Conservation (phyloP, 768 basidiomycete genomes). For the Kwoniella pini region DNA sequence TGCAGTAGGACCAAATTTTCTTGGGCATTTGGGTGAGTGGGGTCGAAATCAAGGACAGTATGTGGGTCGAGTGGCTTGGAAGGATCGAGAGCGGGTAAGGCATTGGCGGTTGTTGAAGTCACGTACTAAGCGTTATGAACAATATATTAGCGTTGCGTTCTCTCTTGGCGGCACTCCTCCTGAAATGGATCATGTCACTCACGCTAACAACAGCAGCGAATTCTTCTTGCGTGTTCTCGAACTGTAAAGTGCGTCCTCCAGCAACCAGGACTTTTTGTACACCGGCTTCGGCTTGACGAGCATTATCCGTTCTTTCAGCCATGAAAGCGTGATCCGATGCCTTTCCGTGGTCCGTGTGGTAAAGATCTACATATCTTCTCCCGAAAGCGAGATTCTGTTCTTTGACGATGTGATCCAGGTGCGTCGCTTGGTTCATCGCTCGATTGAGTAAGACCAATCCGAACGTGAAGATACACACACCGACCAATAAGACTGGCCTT, state of each 20-base stretch:
- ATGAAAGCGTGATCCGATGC: slow-evolving; percentile 13
- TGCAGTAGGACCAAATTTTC: slow-evolving; percentile 47
- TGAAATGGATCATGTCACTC: slow-evolving; percentile 14
- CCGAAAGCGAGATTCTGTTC: slow-evolving; percentile 13
- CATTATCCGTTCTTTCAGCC: slow-evolving; percentile 18
- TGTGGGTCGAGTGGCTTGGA: slow-evolving; percentile 41
- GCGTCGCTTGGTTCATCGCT: slow-evolving; percentile 19
- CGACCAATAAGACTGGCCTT: slow-evolving; percentile 36
- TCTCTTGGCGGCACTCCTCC: not conserved
- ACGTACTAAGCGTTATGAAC: slow-evolving; percentile 30
- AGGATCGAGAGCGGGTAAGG: slow-evolving; percentile 47
- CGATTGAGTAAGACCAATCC: slow-evolving; percentile 30
- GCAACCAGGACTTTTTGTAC: not conserved
- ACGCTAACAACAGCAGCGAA: slow-evolving; percentile 45
- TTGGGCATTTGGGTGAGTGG: slow-evolving; percentile 39
- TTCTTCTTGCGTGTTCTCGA: slow-evolving; percentile 38
- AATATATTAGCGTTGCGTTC: too few relatives aligned
- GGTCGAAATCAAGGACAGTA: slow-evolving; percentile 53
- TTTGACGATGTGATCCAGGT: slow-evolving; percentile 20
- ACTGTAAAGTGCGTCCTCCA: slow-evolving; percentile 5
- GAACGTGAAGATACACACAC: slow-evolving; percentile 35
- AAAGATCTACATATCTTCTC: slow-evolving; percentile 15
- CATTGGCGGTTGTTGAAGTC: slow-evolving; percentile 51
- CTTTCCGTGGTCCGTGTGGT: not conserved
- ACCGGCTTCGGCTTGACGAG: slow-evolving; percentile 11